phyloP scores from a whole-genome alignment of 2,329 filamentous ascomycete genomes.

The Alternaria sp. region DNA sequence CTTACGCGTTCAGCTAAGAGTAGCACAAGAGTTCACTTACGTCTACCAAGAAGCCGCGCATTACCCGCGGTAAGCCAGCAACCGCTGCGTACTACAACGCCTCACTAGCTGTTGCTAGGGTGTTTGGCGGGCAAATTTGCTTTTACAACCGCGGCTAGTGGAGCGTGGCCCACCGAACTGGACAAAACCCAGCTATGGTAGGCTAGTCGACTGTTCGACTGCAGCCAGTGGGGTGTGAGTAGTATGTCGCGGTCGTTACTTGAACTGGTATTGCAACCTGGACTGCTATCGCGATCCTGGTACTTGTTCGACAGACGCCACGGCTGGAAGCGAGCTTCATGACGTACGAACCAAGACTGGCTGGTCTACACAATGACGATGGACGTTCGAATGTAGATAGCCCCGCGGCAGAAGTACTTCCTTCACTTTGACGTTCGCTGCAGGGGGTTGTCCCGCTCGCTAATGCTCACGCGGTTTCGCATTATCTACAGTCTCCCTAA shows the following conservation, averaged over 20 bases:
- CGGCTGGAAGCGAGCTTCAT: conserved; percentile 5
- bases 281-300: neutral
- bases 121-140: conserved; percentile 3
- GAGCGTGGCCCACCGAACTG: neutral
- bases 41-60: neutral
- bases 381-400: neutral
- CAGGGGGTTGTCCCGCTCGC: too few species aligned
- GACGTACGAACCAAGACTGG: conserved; percentile 2
- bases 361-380: neutral
- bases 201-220: neutral
- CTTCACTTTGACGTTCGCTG: too few species aligned
- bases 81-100: neutral
- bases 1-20: neutral
- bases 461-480: too few species aligned
- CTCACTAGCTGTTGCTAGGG: neutral
- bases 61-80: conserved; percentile 1
- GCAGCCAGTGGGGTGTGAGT: neutral
- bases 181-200: neutral
- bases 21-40: neutral
- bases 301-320: neutral
- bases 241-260: neutral
- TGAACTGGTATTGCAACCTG: too few species aligned
- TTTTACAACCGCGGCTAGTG: neutral
- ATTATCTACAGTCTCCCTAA: too few species aligned
- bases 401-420: too few species aligned